phyloP scores from a whole-genome alignment of 768 basidiomycete species.

The Boletus coccyginus region DNA sequence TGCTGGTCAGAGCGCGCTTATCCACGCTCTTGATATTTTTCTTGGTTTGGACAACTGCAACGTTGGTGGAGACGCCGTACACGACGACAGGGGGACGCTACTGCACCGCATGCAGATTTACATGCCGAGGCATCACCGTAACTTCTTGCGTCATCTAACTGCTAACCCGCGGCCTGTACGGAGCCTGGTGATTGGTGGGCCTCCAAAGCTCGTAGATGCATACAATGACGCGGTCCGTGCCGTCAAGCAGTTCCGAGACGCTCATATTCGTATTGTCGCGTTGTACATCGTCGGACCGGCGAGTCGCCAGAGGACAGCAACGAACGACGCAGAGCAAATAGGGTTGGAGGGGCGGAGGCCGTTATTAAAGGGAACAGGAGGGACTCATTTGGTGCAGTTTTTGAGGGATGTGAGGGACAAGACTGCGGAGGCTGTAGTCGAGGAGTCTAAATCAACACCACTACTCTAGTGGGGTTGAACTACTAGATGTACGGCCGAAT shows the following conservation, averaged over 20 bases:
- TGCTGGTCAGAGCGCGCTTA: conserved; percentile 78
- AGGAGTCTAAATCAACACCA: background rate
- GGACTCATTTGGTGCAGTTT: conserved; percentile 74
- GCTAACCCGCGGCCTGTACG: conserved; percentile 61
- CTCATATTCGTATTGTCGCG: conserved; percentile 73
- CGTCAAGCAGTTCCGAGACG: conserved; percentile 71
- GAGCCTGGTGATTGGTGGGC: conserved; percentile 39
- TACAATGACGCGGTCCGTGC: conserved; percentile 66
- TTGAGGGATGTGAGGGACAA: conserved; percentile 69
- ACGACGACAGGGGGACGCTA: conserved; percentile 38
- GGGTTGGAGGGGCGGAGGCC: conserved; percentile 21
- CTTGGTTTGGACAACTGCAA: conserved; percentile 58
- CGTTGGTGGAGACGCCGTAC: conserved; percentile 10
- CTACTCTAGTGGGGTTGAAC: too few species aligned
- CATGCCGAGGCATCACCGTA: conserved; percentile 80
- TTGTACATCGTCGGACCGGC: conserved; percentile 78
- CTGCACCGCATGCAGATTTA: conserved; percentile 74
- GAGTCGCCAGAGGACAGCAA: conserved; percentile 12
- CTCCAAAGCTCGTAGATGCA: conserved; percentile 41
- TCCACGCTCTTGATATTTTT: conserved; percentile 73
- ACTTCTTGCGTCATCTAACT: conserved; percentile 69
- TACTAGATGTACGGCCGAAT: too few species aligned
- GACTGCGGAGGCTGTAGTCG: conserved; percentile 47
- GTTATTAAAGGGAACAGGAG: conserved; percentile 70
- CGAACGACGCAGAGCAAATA: conserved; percentile 2